Conservation (phyloP, 2,329 filamentous ascomycete genomes). For the Exophiala xenobiotica region DNA sequence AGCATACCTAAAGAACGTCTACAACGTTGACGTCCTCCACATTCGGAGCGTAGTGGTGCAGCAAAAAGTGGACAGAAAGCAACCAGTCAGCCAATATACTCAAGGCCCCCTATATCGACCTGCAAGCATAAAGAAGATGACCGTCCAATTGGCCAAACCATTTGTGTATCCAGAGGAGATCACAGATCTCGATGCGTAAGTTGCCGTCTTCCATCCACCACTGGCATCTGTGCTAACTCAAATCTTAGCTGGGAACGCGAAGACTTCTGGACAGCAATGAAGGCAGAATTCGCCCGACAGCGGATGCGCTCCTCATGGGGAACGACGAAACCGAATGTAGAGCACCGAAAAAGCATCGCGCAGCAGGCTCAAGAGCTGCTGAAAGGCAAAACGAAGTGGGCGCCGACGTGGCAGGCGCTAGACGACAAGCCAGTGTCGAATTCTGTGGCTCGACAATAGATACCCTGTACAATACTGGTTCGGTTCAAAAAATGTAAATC, state of each 20-base stretch:
- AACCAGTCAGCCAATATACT: constrained; percentile 35
- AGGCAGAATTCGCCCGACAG: constrained; percentile 46
- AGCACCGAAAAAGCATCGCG: constrained; percentile 50
- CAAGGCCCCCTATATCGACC: constrained; percentile 67
- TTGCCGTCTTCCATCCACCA: constrained; percentile 27
- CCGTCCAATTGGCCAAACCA: constrained; percentile 79
- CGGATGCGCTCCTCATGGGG: constrained; percentile 38
- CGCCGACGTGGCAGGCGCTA: constrained; percentile 47
- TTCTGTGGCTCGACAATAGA: constrained; percentile 1
- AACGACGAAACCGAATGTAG: constrained; percentile 41
- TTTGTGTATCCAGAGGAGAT: constrained; percentile 84
- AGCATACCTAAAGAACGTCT: constrained; percentile 88
- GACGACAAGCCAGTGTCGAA: constrained; percentile 16
- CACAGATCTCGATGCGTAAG: constrained; percentile 58
- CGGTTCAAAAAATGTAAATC: no score
- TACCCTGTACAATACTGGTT: neutral
- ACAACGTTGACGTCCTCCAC: constrained; percentile 69
- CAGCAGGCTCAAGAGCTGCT: constrained; percentile 61
- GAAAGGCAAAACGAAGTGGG: constrained; percentile 62
- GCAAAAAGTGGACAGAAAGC: constrained; percentile 56
- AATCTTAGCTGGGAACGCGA: constrained; percentile 60
- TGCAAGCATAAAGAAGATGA: constrained; percentile 84
- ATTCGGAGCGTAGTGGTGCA: constrained; percentile 80
- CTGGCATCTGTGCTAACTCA: neutral
- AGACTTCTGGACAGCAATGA: constrained; percentile 55